Base-by-base conservation (phyloP, 768 basidiomycete genomes). In the Paxillus rubicundulus region DNA sequence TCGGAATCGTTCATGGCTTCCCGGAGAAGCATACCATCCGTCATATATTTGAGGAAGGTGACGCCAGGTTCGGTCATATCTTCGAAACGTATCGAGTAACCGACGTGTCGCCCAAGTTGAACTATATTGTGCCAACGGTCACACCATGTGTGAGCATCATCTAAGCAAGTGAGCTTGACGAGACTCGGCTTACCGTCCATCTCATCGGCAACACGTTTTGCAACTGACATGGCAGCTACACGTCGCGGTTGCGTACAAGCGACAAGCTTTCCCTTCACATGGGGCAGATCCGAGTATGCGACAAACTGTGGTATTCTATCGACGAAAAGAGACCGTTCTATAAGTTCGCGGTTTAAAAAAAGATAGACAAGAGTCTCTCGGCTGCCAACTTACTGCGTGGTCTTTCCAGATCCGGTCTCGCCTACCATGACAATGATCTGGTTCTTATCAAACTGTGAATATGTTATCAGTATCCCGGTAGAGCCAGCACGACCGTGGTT, bases 31-130 rank as follows among this genome's bases (percentile, higher is more conserved):
- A 98, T 97, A 81, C 96, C 97, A 61, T 99, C 97, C 14, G 97
- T 99, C 95, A 98, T 97, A 75, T 99, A 98, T 69, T 97, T 98
- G 57, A 99, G 78, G 72, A 99, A 97, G 0, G 97, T 98, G 75
- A 60, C 91, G 81, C 39, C 96, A 89, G 90, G 93, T 88, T 69
- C 69, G 12, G 68, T 69, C 68, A 69, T 70, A 68, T 98, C 97
- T 70, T 99, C 96, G 69, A 98, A 99, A 68, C 96, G 92, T 63
- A 98, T 98, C 4, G 92, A 92, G 72, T 99, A 99, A 50, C 96
- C 96, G 56, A 98, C 96, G 57, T 98, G 87, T 62, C 90, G 86
- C 30, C 96, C 96, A 2, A 99, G 85, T 69, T 85, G 80, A 5
- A 99, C 94, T 94, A 58, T 6, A 56, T 51, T 3, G 51, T 54